phyloP scores from a whole-genome alignment of 2,329 filamentous ascomycete genomes.

The Apiospora koreana region DNA sequence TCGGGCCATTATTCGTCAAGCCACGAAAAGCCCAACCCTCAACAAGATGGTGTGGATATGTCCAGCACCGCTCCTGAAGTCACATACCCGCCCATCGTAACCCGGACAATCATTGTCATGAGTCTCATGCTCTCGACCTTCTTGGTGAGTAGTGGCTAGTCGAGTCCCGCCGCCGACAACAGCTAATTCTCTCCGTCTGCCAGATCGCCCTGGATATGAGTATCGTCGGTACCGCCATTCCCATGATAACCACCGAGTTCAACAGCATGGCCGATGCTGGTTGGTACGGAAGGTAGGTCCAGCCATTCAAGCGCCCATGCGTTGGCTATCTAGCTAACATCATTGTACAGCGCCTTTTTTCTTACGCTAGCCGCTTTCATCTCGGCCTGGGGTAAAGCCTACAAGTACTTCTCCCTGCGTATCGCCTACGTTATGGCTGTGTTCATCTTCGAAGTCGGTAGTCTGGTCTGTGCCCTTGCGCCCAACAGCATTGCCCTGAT shows the following conservation, averaged over 20 bases:
- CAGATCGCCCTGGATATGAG: conserved; percentile 11
- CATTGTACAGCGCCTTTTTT: neutral
- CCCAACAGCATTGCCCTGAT: conserved; percentile 38
- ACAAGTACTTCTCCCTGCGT: neutral
- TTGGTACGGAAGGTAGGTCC: conserved; percentile 12
- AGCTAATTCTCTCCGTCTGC: neutral
- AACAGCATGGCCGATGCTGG: conserved; percentile 7
- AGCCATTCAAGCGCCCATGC: too few relatives aligned
- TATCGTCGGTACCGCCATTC: conserved; percentile 3
- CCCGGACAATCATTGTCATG: neutral
- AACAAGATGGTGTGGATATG: too few relatives aligned
- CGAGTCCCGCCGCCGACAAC: neutral
- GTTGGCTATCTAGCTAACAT: too few relatives aligned
- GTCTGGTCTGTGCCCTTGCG: conserved; percentile 13
- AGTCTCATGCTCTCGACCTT: neutral
- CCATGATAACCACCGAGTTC: conserved; percentile 12
- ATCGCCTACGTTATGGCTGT: conserved; percentile 27
- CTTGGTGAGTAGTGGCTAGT: neutral
- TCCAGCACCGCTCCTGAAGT: neutral
- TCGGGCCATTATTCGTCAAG: too few relatives aligned
- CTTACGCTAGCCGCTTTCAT: conserved; percentile 9
- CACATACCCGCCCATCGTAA: neutral
- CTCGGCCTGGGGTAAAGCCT: conserved; percentile 9
- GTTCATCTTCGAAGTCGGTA: conserved; percentile 13
- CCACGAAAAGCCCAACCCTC: too few relatives aligned